Evolutionary conservation across 169 alveolate genomes (phyloP), one percentile per base, ranked within the genome.

Genomic region (Plasmodium vivax): DNA sequence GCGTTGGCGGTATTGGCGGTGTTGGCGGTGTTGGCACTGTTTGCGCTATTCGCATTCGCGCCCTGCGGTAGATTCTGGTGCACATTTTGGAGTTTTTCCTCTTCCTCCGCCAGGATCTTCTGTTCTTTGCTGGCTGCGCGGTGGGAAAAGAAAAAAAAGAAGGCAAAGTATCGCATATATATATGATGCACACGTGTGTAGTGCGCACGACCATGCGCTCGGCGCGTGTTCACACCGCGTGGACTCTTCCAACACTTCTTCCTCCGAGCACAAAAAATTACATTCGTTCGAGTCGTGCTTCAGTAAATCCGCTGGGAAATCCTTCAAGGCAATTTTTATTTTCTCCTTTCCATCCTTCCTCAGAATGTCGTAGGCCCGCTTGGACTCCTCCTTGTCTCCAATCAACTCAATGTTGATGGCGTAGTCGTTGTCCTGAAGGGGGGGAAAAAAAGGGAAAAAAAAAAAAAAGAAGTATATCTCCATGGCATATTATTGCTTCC

Each of bases 281-380:
- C 93, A 85, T 85, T 85, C 93, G 43, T 41, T 75, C 62, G 75
- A 45, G 62, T 85, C 93, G 32, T 85, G 85, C 32, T 85, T 85
- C 41, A 85, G 56, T 45, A 85, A 80, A 74, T 85, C 83, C 6
- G n/a, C 62, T 7, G 73, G 93, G 80, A 85, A 85, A 45, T 51
- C 73, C 56, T 85, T 85, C 34, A 85, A 27, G 19, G 85, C 3
- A 12, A 34, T 32, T 75, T 75, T 85, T 34, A 85, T 85, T 73
- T 85, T 85, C 62, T 85, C 85, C 45, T 85, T 85, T 30, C 93
- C 93, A 8, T 85, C 93, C 19, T 47, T 85, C 27, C 82, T 85
- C 27, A 85, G 62, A 54, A 85, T 74, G 9, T 32, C 93, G 43
- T 73, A 85, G 41, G 82, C 82, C 30, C 27, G 36, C 27, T 54